phyloP scores from a whole-genome alignment of 768 basidiomycete genomes.

The Rhizopogon sp. region DNA sequence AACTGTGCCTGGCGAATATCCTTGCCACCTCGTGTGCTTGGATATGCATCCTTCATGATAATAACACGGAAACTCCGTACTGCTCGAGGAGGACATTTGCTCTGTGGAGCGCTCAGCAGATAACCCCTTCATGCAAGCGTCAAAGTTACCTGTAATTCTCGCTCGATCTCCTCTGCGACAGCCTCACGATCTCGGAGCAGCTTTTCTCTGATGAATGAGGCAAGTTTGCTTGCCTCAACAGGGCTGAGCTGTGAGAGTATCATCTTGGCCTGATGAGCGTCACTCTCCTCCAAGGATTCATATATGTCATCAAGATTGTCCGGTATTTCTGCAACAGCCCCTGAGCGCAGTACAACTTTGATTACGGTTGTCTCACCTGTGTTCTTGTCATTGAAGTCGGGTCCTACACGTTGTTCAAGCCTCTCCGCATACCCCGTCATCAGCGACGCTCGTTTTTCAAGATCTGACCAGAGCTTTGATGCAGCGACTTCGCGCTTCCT shows the following conservation, averaged over 20 bases:
- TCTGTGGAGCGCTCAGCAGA: constrained; percentile 28
- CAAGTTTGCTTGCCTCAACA: constrained; percentile 60
- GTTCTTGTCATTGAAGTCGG: constrained; percentile 33
- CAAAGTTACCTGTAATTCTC: constrained; percentile 61
- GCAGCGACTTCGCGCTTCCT: constrained; percentile 53
- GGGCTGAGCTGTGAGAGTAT: constrained; percentile 37
- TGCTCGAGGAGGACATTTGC: constrained; percentile 64
- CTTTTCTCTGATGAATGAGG: constrained; percentile 44
- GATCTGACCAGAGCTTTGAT: constrained; percentile 49
- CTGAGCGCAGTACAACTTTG: not conserved
- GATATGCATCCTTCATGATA: constrained; percentile 54
- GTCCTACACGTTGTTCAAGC: constrained; percentile 52
- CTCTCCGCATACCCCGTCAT: constrained; percentile 63
- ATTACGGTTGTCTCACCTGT: constrained; percentile 31
- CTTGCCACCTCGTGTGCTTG: constrained; percentile 37
- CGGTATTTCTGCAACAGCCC: constrained; percentile 19
- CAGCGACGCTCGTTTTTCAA: constrained; percentile 49
- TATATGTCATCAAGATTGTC: constrained; percentile 52
- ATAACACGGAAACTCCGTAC: constrained; percentile 76
- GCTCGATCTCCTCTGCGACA: constrained; percentile 57
- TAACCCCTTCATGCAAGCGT: not conserved
- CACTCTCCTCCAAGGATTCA: constrained; percentile 52
- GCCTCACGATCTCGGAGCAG: constrained; percentile 45
- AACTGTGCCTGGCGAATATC: constrained; percentile 65
- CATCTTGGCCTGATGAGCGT: constrained; percentile 37